A percentile compares a stretch with the other conserved stretches of the same genome.
Conservation (phyloP, 768 basidiomycete species). For the Hemileccinum impolitum region DNA sequence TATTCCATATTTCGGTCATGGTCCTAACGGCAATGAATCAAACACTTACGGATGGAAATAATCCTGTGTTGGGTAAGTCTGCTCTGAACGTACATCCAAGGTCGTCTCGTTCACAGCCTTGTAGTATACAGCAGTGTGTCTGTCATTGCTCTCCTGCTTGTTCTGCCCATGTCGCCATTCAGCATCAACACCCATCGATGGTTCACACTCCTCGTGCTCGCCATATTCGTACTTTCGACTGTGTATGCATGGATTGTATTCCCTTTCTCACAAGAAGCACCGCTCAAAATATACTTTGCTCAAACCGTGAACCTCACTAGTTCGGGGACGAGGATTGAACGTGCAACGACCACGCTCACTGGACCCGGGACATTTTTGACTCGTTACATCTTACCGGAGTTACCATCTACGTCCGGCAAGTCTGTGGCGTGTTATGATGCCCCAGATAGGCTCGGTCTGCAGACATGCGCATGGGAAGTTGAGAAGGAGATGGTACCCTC, state of each 20-base stretch:
- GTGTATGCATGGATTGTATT: conserved; percentile 44
- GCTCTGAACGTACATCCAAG: neutral
- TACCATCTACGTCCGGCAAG: conserved; percentile 49
- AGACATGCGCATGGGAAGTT: conserved; percentile 49
- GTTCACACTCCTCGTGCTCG: conserved; percentile 35
- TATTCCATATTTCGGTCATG: conserved; percentile 49
- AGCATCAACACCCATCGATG: conserved; percentile 46
- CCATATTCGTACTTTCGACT: conserved; percentile 43
- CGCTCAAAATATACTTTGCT: conserved; percentile 70
- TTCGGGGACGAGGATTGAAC: conserved; percentile 23
- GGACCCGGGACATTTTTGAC: conserved; percentile 44
- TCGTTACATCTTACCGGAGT: conserved; percentile 40
- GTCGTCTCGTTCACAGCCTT: neutral
- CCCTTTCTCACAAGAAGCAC: conserved; percentile 61
- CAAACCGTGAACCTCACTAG: conserved; percentile 51
- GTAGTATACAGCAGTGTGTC: conserved; percentile 51
- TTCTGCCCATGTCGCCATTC: conserved; percentile 65
- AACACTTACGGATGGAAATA: conserved; percentile 61
- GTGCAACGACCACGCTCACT: conserved; percentile 42
- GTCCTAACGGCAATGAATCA: conserved; percentile 49
- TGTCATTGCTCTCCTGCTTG: conserved; percentile 45
- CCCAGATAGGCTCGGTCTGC: conserved; percentile 34
- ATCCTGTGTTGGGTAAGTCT: conserved; percentile 44
- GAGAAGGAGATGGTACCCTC: conserved; percentile 34
- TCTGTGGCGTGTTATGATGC: conserved; percentile 31